These are phyloP conservation scores for Penicillium olsonii DNA, from an alignment of 2,329 filamentous ascomycete genomes.

Conservation along the genomic window DNA sequence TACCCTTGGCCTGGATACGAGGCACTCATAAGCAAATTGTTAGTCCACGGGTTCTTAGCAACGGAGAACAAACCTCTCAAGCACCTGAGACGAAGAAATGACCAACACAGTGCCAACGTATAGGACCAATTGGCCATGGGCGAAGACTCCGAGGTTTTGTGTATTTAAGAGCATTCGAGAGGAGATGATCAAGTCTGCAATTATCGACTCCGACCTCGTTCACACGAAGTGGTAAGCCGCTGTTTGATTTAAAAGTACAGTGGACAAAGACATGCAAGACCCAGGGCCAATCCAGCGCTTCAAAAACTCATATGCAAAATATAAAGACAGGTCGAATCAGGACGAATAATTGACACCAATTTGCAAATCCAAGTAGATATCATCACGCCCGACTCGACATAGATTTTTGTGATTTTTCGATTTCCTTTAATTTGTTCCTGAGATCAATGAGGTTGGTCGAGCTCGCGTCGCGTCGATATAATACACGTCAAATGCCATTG, in stretches of 20 bases:
- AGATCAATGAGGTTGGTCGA: conserved; percentile 25
- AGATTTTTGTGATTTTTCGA: conserved; percentile 20
- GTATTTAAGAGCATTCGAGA: conserved; percentile 25
- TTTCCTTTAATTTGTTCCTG: conserved; percentile 23
- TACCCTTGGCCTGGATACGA: too few species aligned
- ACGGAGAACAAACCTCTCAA: too few species aligned
- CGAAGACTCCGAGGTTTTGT: too few species aligned
- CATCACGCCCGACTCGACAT: conserved; percentile 5
- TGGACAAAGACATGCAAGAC: conserved; percentile 35
- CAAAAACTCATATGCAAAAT: conserved; percentile 30
- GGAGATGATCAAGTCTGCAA: conserved; percentile 34
- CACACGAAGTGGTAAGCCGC: conserved; percentile 18
- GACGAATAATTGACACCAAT: conserved; percentile 1
- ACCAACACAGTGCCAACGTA: too few species aligned
- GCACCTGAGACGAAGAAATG: too few species aligned
- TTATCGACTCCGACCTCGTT: conserved; percentile 30
- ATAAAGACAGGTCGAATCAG: conserved; percentile 8
- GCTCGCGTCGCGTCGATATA: conserved; percentile 37
- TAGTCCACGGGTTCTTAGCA: too few species aligned
- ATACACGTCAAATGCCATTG: conserved; percentile 29
- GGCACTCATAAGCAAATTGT: too few species aligned
- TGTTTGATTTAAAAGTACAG: conserved; percentile 36
- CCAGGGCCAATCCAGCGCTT: conserved; percentile 31
- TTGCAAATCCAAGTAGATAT: conserved; percentile 1
- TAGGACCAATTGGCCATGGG: too few species aligned